Base-by-base conservation (phyloP, 352 stramenopile species). In the Globisporangium uncinulatum region DNA sequence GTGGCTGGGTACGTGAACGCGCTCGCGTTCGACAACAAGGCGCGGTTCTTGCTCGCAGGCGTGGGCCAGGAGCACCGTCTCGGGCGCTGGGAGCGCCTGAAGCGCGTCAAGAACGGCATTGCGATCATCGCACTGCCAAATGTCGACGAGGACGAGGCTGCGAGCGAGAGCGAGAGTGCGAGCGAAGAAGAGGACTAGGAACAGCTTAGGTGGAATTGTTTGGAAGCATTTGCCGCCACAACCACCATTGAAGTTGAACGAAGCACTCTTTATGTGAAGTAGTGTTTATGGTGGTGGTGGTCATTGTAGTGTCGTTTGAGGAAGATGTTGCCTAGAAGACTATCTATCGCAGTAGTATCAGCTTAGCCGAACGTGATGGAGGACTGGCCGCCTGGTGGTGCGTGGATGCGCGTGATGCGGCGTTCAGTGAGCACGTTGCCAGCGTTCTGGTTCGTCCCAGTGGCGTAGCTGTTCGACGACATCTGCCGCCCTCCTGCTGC, bases 61-160 rank as follows among this genome's bases (percentile, higher is more conserved):
- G 72, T 97, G 20, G 92, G 90, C 10, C 90, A 97, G 69, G 94
- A 98, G 71, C 94, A 97, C 73, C 86, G 92, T 11, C 67, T 98
- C 46, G 94, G 94, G 1, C 81, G 92, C 49, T 98, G 94, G 94
- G 81, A 96, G 65, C 77, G 86, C 21, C 50, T 96, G 36, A 95
- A 91, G 61, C 50, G 73, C 24, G 89, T 81, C 31, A 92, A 91
- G 71, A 98, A 98, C 67, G 87, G 90, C 45, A 73, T 98, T 49
- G 86, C 80, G 29, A 81, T 98, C 49, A 83, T 97, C 47, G 83
- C 86, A 36, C 58, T 97, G 65, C 87, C 88, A 1, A 80, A 62
- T 41, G 62, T 94, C 56, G 65, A 75, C 32, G 61, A 66, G 14
- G 57, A 63, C 14, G 63, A 73, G 14, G 60, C 62, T 6, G 69